Evolutionary conservation across 768 basidiomycete genomes (phyloP).

Genomic region (Naganishia randhawae): DNA sequence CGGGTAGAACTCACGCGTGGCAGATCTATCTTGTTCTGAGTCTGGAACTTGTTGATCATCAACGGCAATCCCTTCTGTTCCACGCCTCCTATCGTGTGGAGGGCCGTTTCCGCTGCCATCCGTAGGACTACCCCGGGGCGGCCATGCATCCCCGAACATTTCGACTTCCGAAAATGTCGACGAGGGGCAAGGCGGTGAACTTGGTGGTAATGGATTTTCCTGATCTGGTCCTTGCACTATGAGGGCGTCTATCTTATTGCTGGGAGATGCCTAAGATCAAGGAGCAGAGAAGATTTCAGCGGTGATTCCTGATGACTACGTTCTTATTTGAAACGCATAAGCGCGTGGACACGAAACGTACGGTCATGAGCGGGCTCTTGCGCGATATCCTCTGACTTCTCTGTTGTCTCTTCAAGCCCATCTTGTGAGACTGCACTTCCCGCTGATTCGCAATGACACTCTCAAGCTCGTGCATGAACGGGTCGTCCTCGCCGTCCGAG

Average conservation of each 20-base stretch:
- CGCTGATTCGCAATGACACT: not conserved
- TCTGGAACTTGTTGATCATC: not conserved
- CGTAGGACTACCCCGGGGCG: not conserved
- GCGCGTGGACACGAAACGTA: not conserved
- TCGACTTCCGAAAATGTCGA: not conserved
- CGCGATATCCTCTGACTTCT: conserved; percentile 5
- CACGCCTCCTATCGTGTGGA: not conserved
- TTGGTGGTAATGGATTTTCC: no score
- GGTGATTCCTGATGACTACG: not conserved
- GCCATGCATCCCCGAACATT: not conserved
- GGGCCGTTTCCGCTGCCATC: no score
- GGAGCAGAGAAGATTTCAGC: not conserved
- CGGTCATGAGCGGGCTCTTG: not conserved
- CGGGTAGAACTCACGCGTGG: not conserved
- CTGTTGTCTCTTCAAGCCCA: not conserved
- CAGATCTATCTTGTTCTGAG: not conserved
- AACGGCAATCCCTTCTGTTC: not conserved
- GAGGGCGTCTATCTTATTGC: no score
- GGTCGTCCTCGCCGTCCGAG: not conserved
- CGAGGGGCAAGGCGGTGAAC: not conserved
- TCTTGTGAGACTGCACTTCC: not conserved
- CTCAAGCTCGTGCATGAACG: not conserved
- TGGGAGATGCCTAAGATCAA: not conserved
- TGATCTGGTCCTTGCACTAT: not conserved
- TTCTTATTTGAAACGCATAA: not conserved